Evolutionary conservation across 2,329 filamentous ascomycete species (phyloP), one percentile per base, ranked within the genome.

Genomic region (Malbranchea zuffiana): DNA sequence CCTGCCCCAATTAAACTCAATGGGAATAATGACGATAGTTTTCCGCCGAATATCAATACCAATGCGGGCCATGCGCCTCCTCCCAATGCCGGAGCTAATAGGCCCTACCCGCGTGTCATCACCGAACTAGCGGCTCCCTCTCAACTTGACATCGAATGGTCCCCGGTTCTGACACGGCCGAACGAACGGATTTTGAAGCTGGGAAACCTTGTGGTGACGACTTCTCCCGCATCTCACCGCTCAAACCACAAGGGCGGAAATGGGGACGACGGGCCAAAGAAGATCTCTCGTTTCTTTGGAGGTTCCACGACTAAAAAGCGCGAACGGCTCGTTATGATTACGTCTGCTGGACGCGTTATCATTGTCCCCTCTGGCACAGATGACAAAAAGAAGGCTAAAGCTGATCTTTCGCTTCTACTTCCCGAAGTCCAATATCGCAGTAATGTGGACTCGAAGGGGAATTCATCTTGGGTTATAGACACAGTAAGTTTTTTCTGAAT

Each of bases 121-220:
- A 96, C 90, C 1, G 90, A 98, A 58, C 70, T 98, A 6, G 86
- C 90, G 11, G 88, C 90, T n/a, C 90, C 90, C 1, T 94, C 83
- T 34, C 90, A 96, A 57, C 68, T 98, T 17, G 90, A 98, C 54
- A 93, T 98, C 40, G 90, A 98, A 61, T 98, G 90, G 90, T 95
- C 88, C 1, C 90, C 90, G 1, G 87, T 98, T 3, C 67, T 98
- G 38, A 95, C 83, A 6, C 78, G 80, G 51, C 80, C 77, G 42
- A 95, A 96, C 53, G 90, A 98, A 60, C 76, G 90, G 23, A 98
- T 98, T 48, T 61, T 98, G 44, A 95, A 93, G 58, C 68, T 98
- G 15, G 90, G 90, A 2, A 94, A 98, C 51, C 65, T 95, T 45
- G 74, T 86, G 59, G 87, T 98, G 5, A 70, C 83, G 25, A 81